Evolutionary conservation across 768 basidiomycete genomes (phyloP).

Genomic region (Psilocybe cubensis): DNA sequence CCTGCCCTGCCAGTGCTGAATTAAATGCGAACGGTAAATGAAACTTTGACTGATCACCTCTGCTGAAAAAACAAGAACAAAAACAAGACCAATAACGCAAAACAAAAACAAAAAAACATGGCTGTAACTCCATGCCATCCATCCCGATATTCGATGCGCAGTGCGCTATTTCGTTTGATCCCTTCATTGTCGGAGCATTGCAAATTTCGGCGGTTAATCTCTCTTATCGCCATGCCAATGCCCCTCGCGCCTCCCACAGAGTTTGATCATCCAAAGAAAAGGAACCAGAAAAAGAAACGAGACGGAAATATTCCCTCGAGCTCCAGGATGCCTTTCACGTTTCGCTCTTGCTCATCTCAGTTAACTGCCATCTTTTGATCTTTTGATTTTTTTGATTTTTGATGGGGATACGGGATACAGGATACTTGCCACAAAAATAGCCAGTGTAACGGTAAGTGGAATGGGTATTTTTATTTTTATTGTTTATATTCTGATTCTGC

Average conservation of each 20-base stretch:
- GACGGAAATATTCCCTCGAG: background rate
- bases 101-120: too few relatives aligned
- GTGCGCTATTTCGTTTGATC: too few relatives aligned
- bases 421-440: background rate
- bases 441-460: background rate
- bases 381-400: too few relatives aligned
- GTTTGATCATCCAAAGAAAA: background rate
- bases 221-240: slow-evolving; percentile 1
- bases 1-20: too few relatives aligned
- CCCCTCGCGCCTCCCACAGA: too few relatives aligned
- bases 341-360: background rate
- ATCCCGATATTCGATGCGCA: too few relatives aligned
- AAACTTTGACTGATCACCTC: slow-evolving; percentile 5
- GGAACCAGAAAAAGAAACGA: too few relatives aligned
- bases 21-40: background rate
- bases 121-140: too few relatives aligned
- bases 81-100: too few relatives aligned
- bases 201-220: slow-evolving; percentile 4
- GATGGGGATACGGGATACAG: slow-evolving; percentile 9
- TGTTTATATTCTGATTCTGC: too few relatives aligned
- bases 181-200: background rate
- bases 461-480: background rate
- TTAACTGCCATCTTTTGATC: background rate
- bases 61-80: too few relatives aligned
- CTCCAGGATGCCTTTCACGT: too few relatives aligned